A percentile compares a stretch with the other conserved stretches of the same genome.
Conservation (phyloP, 352 stramenopile genomes). For the Pseudoperonospora humuli region DNA sequence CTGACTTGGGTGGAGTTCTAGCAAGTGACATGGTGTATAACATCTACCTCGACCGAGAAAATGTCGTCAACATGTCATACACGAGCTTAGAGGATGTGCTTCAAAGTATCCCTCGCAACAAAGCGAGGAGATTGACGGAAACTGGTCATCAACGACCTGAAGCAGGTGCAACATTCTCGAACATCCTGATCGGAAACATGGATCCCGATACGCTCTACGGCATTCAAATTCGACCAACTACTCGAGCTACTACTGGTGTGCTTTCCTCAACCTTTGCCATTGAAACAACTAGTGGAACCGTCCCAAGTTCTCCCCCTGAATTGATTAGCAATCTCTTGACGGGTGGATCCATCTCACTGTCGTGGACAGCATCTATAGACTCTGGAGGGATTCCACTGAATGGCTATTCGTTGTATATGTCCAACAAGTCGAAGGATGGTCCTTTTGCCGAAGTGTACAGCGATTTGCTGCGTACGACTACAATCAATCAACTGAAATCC, state of each 20-base stretch:
- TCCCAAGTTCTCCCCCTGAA: constrained; percentile 22
- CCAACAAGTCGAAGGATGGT: background rate
- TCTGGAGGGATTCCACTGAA: constrained; percentile 34
- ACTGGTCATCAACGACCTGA: constrained; percentile 4
- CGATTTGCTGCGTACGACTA: constrained; percentile 19
- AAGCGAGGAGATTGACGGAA: constrained; percentile 14
- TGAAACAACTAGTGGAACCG: constrained; percentile 26
- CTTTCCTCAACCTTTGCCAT: constrained; percentile 19
- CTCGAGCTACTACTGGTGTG: constrained; percentile 15
- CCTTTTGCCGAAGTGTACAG: constrained; percentile 20
- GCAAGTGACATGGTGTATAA: constrained; percentile 35
- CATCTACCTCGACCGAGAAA: constrained; percentile 35
- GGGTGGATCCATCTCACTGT: constrained; percentile 32
- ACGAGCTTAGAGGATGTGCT: constrained; percentile 5
- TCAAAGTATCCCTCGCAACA: background rate
- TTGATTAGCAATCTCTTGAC: constrained; percentile 11
- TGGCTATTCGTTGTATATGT: constrained; percentile 31
- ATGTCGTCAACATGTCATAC: constrained; percentile 35
- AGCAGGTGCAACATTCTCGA: constrained; percentile 1
- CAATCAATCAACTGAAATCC: constrained; percentile 20
- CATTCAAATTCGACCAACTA: constrained; percentile 42
- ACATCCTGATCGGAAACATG: constrained; percentile 31
- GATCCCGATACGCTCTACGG: constrained; percentile 46
- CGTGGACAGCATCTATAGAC: constrained; percentile 35
- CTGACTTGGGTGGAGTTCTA: constrained; percentile 38